Percentiles rank a stretch among this genome's conserved stretches.
Conservation (phyloP, 768 basidiomycete genomes). For the Naganishia antarctica region DNA sequence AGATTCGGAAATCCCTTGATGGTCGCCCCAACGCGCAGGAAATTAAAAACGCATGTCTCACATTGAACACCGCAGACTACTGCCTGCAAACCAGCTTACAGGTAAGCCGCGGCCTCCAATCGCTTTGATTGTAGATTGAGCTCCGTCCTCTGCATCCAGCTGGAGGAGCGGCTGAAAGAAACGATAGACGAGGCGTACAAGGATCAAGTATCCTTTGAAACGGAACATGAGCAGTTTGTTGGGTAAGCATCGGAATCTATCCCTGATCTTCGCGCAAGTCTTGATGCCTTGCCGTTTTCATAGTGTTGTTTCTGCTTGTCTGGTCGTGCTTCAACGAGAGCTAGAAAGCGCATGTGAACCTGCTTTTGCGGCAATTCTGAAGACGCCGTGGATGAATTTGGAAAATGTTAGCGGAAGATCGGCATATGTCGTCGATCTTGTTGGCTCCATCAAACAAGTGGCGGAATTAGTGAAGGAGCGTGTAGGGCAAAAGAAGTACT, state of each 20-base stretch:
- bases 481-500: constrained; percentile 90
- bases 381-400: constrained; percentile 69
- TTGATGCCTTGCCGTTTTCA: not conserved
- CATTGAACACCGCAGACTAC: constrained; percentile 96
- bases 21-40: constrained; percentile 69
- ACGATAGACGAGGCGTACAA: constrained; percentile 71
- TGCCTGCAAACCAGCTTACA: constrained; percentile 86
- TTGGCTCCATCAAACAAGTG: constrained; percentile 68
- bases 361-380: constrained; percentile 68
- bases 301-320: constrained; percentile 79
- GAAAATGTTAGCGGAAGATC: constrained; percentile 85
- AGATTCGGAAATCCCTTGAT: constrained; percentile 67
- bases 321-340: constrained; percentile 73
- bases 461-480: constrained; percentile 70
- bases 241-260: constrained; percentile 56
- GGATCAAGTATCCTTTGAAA: constrained; percentile 73
- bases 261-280: not conserved
- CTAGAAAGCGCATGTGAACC: constrained; percentile 79
- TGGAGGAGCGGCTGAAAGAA: constrained; percentile 85
- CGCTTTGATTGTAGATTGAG: not conserved
- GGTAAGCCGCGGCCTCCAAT: constrained; percentile 51
- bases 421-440: constrained; percentile 70
- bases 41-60: constrained; percentile 73
- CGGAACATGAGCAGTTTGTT: constrained; percentile 82
- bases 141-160: constrained; percentile 52